Base-by-base conservation (phyloP, 2,329 filamentous ascomycete genomes). In the Diplodia intermedia region DNA sequence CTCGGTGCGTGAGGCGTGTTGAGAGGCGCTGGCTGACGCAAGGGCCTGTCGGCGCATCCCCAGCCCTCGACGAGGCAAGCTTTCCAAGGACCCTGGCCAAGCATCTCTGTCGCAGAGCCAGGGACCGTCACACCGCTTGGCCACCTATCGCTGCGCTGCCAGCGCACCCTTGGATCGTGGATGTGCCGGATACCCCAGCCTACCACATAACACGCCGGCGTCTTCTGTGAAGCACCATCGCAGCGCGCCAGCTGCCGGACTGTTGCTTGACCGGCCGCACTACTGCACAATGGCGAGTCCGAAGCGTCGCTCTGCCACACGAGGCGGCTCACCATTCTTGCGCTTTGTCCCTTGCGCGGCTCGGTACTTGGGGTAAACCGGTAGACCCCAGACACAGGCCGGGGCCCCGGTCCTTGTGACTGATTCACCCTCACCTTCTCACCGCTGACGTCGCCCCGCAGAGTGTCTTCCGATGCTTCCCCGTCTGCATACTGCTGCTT, bases 111-210 rank as follows among this genome's bases (percentile, higher is more conserved):
- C 31, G 60, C 60, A 62, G 57, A 62, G 43, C 60, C 60, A 63
- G 60, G 60, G 47, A 63, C 60, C 31, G 47, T 63, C 60, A 63
- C 57, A 62, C 60, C 60, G 60, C 60, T 62, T 63, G 60, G 43
- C 60, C 47, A 63, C 60, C 47, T 52, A 52, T 63, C 47, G 47
- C 60, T 52, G 43, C n/a, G 60, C 60, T 63, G 60, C 60, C 47
- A 63, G 31, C 60, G 60, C 60, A 63, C 60, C 60, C n/a, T 62
- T 18, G 4, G 43, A 50, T 50, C 57, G 20, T 14, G 36, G 38
- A 49, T 36, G 57, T 49, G 14, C 43, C 56, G 56, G 31, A 50
- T 9, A n/a, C 2, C 43, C 31, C 57, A 49, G 36, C 14, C 38
- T 36, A 38, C 36, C 9, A 38, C 36, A 12, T 11, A 11, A 12